phyloP scores from a whole-genome alignment of 2,329 filamentous ascomycete species.

The Dactylellina parvicollis region DNA sequence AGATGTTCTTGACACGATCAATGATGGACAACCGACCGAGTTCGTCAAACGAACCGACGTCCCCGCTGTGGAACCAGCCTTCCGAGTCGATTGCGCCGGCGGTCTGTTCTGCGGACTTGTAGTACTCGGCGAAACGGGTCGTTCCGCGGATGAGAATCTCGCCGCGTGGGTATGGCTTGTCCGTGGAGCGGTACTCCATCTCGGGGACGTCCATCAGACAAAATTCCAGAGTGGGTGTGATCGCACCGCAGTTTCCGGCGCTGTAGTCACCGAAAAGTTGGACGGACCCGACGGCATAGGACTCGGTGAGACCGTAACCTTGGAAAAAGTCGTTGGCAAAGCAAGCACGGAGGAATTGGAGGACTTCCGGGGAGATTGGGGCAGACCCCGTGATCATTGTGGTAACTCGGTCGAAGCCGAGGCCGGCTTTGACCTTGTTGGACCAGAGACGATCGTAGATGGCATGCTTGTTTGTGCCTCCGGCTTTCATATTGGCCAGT shows the following conservation, averaged over 20 bases:
- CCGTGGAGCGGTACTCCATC: constrained; percentile 88
- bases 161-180: constrained; percentile 88
- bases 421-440: constrained; percentile 81
- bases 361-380: constrained; percentile 85
- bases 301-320: constrained; percentile 94
- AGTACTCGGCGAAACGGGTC: constrained; percentile 86
- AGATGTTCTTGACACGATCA: constrained; percentile 98
- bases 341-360: constrained; percentile 85
- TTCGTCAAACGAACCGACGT: constrained; percentile 86
- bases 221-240: constrained; percentile 74
- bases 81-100: constrained; percentile 81
- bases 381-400: constrained; percentile 88
- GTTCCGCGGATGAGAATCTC: constrained; percentile 85
- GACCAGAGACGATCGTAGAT: constrained; percentile 90
- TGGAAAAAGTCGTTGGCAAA: constrained; percentile 82
- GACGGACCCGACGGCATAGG: constrained; percentile 78
- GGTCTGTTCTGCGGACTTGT: constrained; percentile 89
- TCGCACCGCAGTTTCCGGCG: constrained; percentile 81
- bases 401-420: constrained; percentile 78
- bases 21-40: constrained; percentile 90
- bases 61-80: constrained; percentile 97
- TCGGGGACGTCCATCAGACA: constrained; percentile 89
- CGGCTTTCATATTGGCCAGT: constrained; percentile 77
- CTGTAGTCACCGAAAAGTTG: constrained; percentile 78
- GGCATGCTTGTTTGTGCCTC: constrained; percentile 80